Evolutionary conservation across 2,329 filamentous ascomycete species (phyloP), one percentile per base, ranked within the genome.

Genomic region (Cryoendolithus antarcticus): DNA sequence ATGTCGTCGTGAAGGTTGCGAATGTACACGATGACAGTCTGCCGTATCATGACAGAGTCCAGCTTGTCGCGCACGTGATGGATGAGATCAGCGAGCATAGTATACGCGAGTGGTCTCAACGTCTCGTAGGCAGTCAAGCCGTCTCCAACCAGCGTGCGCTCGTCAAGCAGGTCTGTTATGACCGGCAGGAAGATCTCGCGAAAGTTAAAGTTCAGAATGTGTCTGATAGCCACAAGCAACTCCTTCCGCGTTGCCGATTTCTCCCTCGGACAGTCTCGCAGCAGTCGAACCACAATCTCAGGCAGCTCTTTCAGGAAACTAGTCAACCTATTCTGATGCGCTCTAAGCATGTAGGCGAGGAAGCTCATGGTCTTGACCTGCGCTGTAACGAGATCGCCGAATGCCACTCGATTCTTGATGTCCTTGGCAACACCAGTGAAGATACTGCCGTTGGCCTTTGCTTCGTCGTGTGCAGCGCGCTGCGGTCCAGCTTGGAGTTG

Each of bases 301-400:
- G 91, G 91, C 10, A 99, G 67, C 0, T 77, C 81, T 0, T 79
- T 81, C 21, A 98, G 66, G 52, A 98, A 96, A 51, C 98, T 91
- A 8, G 77, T 76, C 7, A 98, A 67, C 48, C 94, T 83, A 42
- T 82, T 80, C 2, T 86, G 79, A 60, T 95, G 93, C 35, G 93
- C 82, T 32, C 91, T 71, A 9, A 98, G 72, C 1, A 98, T 66
- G 56, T 96, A 98, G 1, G 93, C 93, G 49, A 98, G 61, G 54
- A 98, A 98, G 54, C 88, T 96, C 89, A 98, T 96, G 0, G 89
- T 96, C 68, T 99, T 96, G 10, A 98, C 91, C 60, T 99, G 93
- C 1, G 89, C 86, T 0, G 86, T 96, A 48, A 99, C 93, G 49
- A 96, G 93, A 53, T 98, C 93, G 30, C 89, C 91, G 65, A 96